Percentiles rank a stretch among this genome's conserved stretches.
Conservation (phyloP, 163 green algal genomes). For the Prototheca cutis region DNA sequence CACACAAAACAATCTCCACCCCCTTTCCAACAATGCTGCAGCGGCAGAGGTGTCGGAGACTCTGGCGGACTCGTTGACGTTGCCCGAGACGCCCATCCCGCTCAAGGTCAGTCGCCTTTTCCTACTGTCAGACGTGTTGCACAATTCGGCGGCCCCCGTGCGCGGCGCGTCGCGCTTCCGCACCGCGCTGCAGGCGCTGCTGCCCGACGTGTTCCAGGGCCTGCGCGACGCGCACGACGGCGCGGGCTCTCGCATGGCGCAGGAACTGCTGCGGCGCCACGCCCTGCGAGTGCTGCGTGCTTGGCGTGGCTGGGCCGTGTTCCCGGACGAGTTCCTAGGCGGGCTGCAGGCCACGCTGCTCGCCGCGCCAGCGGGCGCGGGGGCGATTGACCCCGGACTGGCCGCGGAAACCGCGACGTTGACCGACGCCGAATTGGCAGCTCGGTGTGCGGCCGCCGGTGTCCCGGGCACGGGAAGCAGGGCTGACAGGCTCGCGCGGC, state of each 20-base stretch:
- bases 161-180: conserved; percentile 79
- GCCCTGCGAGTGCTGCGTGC: conserved; percentile 69
- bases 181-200: conserved; percentile 50
- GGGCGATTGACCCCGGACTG: conserved; percentile 10
- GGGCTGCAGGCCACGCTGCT: conserved; percentile 72
- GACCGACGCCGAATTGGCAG: conserved; percentile 47
- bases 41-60: conserved; percentile 60
- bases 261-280: conserved; percentile 44
- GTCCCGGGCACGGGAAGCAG: conserved; percentile 37
- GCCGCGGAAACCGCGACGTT: conserved; percentile 42
- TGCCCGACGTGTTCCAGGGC: conserved; percentile 83
- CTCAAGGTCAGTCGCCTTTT: conserved; percentile 73
- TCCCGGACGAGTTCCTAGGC: conserved; percentile 81
- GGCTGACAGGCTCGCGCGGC: not conserved
- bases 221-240: conserved; percentile 45
- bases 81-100: conserved; percentile 69
- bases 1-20: too few species aligned
- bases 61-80: conserved; percentile 63
- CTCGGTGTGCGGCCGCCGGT: conserved; percentile 38
- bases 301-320: conserved; percentile 87
- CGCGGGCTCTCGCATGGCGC: conserved; percentile 48
- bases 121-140: conserved; percentile 85
- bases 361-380: conserved; percentile 8
- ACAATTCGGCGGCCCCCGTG: conserved; percentile 78
- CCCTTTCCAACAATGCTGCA: too few species aligned